These are phyloP conservation scores for Collybia sordida DNA, from an alignment of 768 basidiomycete genomes.

Conservation along the genomic window DNA sequence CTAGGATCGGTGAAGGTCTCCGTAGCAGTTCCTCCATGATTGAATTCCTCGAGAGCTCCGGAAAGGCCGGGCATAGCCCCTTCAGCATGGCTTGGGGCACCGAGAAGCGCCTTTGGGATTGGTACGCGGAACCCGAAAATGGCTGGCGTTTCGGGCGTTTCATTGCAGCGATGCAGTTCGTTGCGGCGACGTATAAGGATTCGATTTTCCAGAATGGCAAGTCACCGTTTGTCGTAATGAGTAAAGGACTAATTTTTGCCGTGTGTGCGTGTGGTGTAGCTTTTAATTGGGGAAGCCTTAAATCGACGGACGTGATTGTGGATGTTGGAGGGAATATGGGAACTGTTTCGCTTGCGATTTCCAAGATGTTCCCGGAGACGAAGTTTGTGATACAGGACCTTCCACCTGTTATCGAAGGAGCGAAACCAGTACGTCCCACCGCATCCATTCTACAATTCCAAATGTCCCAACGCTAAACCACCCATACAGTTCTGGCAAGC, in stretches of 20 bases:
- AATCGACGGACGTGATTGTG: constrained; percentile 19
- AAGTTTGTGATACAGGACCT: constrained; percentile 37
- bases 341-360: constrained; percentile 24
- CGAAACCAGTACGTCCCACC: constrained; percentile 16
- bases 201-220: constrained; percentile 19
- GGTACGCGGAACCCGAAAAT: constrained; percentile 30
- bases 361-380: constrained; percentile 27
- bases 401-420: constrained; percentile 20
- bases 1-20: constrained; percentile 23
- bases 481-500: constrained; percentile 23
- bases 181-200: constrained; percentile 15
- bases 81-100: constrained; percentile 26
- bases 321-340: constrained; percentile 38
- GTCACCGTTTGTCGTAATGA: background rate
- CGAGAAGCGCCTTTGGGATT: constrained; percentile 24
- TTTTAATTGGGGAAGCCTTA: constrained; percentile 15
- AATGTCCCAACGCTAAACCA: no score
- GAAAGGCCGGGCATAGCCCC: constrained; percentile 11
- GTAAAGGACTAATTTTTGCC: background rate
- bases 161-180: constrained; percentile 22
- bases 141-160: constrained; percentile 24
- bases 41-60: constrained; percentile 16
- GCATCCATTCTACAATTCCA: no score
- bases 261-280: constrained; percentile 10
- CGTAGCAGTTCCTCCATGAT: constrained; percentile 14